These are phyloP conservation scores for Candida nonsorbophila DNA, from an alignment of 805 yeast genomes.

Conservation along the genomic window DNA sequence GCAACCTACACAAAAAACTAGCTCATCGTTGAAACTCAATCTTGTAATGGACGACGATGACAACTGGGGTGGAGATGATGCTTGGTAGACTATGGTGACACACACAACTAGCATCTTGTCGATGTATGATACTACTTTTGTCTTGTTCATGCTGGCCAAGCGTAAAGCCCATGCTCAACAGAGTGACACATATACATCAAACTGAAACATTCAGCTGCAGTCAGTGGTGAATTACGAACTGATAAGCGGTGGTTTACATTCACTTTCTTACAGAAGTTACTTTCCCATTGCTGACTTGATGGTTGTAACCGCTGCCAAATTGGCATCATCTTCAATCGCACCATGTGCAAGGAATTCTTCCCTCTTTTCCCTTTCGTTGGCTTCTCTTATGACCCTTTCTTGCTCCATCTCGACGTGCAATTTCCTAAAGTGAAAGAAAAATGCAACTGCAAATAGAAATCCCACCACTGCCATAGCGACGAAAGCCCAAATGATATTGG, in stretches of 20 bases:
- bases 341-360: slow-evolving; percentile 9
- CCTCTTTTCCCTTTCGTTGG: slow-evolving; percentile 6
- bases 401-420: slow-evolving; percentile 36
- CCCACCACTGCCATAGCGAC: slow-evolving; percentile 35
- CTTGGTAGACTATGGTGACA: too few relatives aligned
- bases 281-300: slow-evolving; percentile 24
- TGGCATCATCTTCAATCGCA: slow-evolving; percentile 13
- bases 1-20: background rate
- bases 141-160: too few relatives aligned
- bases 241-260: too few relatives aligned
- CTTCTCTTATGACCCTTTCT: slow-evolving; percentile 25
- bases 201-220: too few relatives aligned
- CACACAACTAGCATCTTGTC: too few relatives aligned
- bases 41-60: slow-evolving; percentile 2
- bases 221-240: too few relatives aligned
- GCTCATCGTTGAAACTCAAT: background rate
- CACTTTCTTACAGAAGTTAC: slow-evolving; percentile 5
- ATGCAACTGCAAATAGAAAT: slow-evolving; percentile 21
- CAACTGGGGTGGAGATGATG: slow-evolving; percentile 4
- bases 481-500: slow-evolving; percentile 37
- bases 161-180: too few relatives aligned
- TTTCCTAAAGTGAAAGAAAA: slow-evolving; percentile 29
- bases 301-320: slow-evolving; percentile 23
- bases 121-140: too few relatives aligned
- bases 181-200: too few relatives aligned